Base-by-base conservation (phyloP, 441 rosid genomes). In the Brassica hybrid region DNA sequence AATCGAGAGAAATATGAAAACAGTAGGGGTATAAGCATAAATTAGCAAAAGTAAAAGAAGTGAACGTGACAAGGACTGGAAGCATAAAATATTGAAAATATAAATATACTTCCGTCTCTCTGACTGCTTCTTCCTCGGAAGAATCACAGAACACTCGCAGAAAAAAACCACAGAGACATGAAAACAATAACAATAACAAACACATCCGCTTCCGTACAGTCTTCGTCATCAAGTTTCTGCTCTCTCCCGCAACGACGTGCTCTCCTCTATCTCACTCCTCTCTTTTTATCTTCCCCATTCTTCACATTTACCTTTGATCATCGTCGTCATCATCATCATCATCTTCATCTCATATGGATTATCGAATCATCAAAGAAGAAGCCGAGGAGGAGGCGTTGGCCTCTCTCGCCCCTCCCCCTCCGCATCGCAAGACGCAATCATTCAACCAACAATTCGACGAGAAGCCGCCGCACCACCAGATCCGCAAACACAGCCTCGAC, bases 401-500 rank as follows among this genome's bases (percentile, higher is more conserved):
- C 0, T 58, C 83, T 1, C 80, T 82, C 27, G 77, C 67, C 77
- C 56, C 86, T 13, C 77, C 61, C 60, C 93, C 94, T 0, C 82
- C 88, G 0, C 82, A 83, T 1, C 94, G 86, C 27, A 92, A 87
- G 61, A 76, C 83, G 19, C 86, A 88, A 62, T 94, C 90, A n/a
- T n/a, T n/a, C n/a, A n/a, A n/a, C n/a, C n/a, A n/a, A n/a, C n/a
- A n/a, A 11, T 78, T 87, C 65, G 94, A 90, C 34, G n/a, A 63
- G 17, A 85, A 83, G 17, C 84, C 82, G 62, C n/a, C n/a, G n/a
- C n/a, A n/a, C n/a, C 81, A 80, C 73, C 77, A 71, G 73, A 45
- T 69, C 52, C 89, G 96, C 16, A 91, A 90, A 34, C 92, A 93
- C 83, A 91, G 94, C 91, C 96, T 93, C 21, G 98, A 90, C 14